Conservation (phyloP, 2,329 filamentous ascomycete species). For the Fusarium albidum region DNA sequence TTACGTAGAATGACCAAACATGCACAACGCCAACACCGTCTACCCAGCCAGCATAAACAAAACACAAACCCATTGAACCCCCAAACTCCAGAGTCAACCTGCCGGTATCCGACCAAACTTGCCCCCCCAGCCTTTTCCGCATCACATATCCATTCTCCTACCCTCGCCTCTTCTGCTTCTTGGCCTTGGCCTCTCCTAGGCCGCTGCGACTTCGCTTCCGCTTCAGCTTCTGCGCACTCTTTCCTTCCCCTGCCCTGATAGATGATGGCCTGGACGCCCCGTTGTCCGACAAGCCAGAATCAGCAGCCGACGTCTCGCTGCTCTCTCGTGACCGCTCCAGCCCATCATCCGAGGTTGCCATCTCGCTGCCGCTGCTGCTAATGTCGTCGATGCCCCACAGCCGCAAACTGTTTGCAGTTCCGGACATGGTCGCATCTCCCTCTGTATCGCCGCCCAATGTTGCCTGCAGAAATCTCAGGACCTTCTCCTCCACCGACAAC, state of each 20-base stretch:
- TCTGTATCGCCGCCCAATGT: not conserved
- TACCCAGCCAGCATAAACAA: not conserved
- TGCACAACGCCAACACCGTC: not conserved
- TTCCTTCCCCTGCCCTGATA: too few species aligned
- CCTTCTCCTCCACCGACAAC: not conserved
- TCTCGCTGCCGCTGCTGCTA: constrained; percentile 2
- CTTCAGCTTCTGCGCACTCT: constrained; percentile 18
- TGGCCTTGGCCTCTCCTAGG: not conserved
- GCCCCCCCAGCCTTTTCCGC: not conserved
- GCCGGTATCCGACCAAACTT: not conserved
- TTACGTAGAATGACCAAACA: too few species aligned
- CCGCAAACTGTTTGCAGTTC: not conserved
- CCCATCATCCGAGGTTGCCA: constrained; percentile 5
- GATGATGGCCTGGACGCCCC: too few species aligned
- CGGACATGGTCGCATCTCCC: constrained; percentile 4
- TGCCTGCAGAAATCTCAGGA: not conserved
- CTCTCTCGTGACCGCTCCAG: not conserved
- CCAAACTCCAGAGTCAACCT: not conserved
- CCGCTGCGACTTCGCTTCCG: constrained; percentile 14
- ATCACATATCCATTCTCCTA: too few species aligned
- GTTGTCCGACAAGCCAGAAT: not conserved
- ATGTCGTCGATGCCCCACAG: not conserved
- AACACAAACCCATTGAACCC: not conserved
- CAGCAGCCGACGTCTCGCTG: constrained; percentile 9
- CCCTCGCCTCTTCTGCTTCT: constrained; percentile 2